Evolutionary conservation across 352 stramenopile species (phyloP).

Genomic region (Pythium rishiriense): DNA sequence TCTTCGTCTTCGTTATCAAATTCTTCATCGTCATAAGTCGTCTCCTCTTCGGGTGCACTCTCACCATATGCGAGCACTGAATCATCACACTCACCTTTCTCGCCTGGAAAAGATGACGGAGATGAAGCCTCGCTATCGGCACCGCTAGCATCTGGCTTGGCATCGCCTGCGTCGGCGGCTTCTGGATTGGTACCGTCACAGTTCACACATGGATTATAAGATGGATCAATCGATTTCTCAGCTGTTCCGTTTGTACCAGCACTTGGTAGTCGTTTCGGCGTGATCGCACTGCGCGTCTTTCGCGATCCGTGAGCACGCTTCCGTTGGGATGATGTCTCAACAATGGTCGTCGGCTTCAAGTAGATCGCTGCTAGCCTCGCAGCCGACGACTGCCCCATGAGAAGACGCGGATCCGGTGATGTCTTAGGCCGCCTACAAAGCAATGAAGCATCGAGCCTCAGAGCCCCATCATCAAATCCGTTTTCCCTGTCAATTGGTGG

Average conservation of each 20-base stretch:
- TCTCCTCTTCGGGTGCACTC: background rate
- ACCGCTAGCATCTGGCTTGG: background rate
- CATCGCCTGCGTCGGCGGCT: background rate
- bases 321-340: slow-evolving; percentile 46
- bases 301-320: slow-evolving; percentile 34
- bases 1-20: slow-evolving; percentile 4
- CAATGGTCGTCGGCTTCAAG: slow-evolving; percentile 35
- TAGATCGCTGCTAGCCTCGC: slow-evolving; percentile 33
- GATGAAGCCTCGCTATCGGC: too few relatives aligned
- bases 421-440: slow-evolving; percentile 9
- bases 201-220: too few relatives aligned
- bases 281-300: slow-evolving; percentile 7
- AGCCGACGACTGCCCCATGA: slow-evolving; percentile 15
- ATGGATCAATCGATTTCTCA: too few relatives aligned
- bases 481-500: slow-evolving; percentile 1
- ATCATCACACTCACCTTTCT: too few relatives aligned
- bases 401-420: slow-evolving; percentile 4
- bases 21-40: slow-evolving; percentile 1
- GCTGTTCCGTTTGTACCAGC: too few relatives aligned
- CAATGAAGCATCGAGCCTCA: background rate
- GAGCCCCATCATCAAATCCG: background rate
- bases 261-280: too few relatives aligned
- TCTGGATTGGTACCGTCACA: background rate
- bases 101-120: too few relatives aligned
- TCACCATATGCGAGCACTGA: too few relatives aligned